A percentile compares a stretch with the other conserved stretches of the same genome.
These are phyloP conservation scores for Pisolithus marmoratus DNA, from an alignment of 768 basidiomycete genomes.

Conservation along the genomic window DNA sequence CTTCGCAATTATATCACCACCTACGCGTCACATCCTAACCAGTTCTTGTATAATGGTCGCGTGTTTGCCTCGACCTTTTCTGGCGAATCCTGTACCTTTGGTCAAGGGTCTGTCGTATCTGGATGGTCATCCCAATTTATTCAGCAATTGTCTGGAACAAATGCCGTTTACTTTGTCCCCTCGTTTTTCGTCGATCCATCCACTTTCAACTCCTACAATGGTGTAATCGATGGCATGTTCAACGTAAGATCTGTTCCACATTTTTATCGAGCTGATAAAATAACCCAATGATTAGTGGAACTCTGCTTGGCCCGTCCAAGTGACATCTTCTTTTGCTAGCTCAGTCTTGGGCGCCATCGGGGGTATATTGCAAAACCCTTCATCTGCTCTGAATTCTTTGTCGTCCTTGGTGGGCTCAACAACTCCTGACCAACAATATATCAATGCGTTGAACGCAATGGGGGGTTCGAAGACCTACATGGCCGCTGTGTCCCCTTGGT, in stretches of 20 bases:
- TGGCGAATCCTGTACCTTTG: conserved; percentile 66
- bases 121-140: conserved; percentile 58
- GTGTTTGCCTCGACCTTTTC: conserved; percentile 68
- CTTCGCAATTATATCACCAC: conserved; percentile 51
- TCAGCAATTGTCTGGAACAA: conserved; percentile 39
- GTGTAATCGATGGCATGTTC: conserved; percentile 54
- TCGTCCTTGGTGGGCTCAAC: conserved; percentile 38
- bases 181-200: conserved; percentile 61
- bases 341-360: conserved; percentile 10
- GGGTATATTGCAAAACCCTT: conserved; percentile 6
- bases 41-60: conserved; percentile 41
- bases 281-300: conserved; percentile 54
- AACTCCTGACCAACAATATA: conserved; percentile 50
- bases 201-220: conserved; percentile 38
- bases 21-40: conserved; percentile 53
- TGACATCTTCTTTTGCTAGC: conserved; percentile 31
- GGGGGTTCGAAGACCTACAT: conserved; percentile 33
- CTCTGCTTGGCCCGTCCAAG: conserved; percentile 67
- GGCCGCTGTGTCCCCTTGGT: conserved; percentile 64
- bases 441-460: conserved; percentile 35
- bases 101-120: conserved; percentile 40
- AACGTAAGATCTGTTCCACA: conserved; percentile 37
- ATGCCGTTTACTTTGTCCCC: conserved; percentile 57
- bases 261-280: conserved; percentile 6
- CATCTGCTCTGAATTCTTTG: conserved; percentile 23